These are phyloP conservation scores for Cardiospermum halicacabum DNA, from an alignment of 345 rosid species.

Conservation along the genomic window DNA sequence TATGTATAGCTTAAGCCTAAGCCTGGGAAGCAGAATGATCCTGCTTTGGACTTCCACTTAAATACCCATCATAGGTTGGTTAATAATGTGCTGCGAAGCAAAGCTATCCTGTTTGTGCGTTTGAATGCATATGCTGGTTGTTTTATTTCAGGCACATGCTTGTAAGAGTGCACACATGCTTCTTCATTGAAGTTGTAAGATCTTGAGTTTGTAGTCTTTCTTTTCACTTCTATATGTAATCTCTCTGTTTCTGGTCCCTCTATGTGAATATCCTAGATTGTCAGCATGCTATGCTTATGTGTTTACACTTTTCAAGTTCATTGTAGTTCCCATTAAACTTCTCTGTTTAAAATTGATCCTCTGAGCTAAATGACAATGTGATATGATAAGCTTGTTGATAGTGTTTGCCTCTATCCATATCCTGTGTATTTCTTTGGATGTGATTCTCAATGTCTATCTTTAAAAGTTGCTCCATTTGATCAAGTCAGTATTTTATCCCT, in stretches of 20 bases:
- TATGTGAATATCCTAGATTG: slow-evolving; percentile 59
- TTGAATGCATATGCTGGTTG: slow-evolving; percentile 44
- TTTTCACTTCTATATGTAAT: slow-evolving; percentile 27
- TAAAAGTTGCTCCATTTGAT: neutral
- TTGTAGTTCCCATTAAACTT: slow-evolving; percentile 20
- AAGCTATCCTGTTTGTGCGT: slow-evolving; percentile 16
- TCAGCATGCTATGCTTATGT: slow-evolving; percentile 33
- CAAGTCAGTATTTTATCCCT: no score
- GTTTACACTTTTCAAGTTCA: slow-evolving; percentile 24
- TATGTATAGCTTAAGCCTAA: slow-evolving; percentile 13
- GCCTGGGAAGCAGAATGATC: slow-evolving; percentile 26
- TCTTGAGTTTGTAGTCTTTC: slow-evolving; percentile 35
- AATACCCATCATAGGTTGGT: slow-evolving; percentile 10
- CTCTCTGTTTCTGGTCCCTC: neutral
- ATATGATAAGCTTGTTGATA: neutral
- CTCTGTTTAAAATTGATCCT: neutral
- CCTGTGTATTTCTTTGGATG: neutral
- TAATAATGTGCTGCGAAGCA: slow-evolving; percentile 12
- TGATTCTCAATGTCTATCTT: neutral
- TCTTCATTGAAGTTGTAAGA: slow-evolving; percentile 32
- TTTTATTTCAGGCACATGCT: slow-evolving; percentile 44
- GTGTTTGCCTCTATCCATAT: neutral
- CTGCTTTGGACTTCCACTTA: slow-evolving; percentile 10
- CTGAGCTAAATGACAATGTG: neutral
- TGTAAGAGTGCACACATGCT: slow-evolving; percentile 33